Conservation (phyloP, 306 rosid species). For the Prunus persica region DNA sequence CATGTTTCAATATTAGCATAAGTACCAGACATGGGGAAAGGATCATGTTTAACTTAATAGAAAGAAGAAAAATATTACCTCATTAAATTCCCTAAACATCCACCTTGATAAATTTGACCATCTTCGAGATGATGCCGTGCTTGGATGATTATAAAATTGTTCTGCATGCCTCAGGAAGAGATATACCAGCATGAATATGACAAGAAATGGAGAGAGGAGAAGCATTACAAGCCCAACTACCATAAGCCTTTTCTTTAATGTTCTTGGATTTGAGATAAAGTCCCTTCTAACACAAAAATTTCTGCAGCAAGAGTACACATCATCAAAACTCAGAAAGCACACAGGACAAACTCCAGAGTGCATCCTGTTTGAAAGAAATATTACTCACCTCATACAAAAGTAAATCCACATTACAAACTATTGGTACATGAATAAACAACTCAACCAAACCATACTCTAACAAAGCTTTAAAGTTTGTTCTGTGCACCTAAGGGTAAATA, state of each 20-base stretch:
- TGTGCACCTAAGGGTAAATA: neutral
- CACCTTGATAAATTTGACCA: constrained; percentile 96
- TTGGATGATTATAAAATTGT: constrained; percentile 89
- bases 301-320: constrained; percentile 42
- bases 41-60: neutral
- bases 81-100: constrained; percentile 89
- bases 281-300: constrained; percentile 71
- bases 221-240: constrained; percentile 85
- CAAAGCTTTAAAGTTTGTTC: neutral
- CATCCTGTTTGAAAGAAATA: neutral
- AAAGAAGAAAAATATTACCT: constrained; percentile 46
- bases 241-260: constrained; percentile 80
- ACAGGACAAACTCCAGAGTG: neutral
- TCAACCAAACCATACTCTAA: neutral
- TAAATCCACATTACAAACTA: neutral
- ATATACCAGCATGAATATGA: constrained; percentile 91
- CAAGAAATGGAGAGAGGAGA: constrained; percentile 93
- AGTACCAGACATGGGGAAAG: constrained; percentile 2
- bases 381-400: neutral
- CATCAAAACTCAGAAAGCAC: constrained; percentile 19
- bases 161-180: constrained; percentile 96
- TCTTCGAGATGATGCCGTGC: constrained; percentile 83
- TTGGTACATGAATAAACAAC: neutral
- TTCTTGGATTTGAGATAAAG: constrained; percentile 70
- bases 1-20: neutral